Evolutionary conservation across 1,139 yeast genomes (phyloP).

Genomic region (Pichia cactophila): DNA sequence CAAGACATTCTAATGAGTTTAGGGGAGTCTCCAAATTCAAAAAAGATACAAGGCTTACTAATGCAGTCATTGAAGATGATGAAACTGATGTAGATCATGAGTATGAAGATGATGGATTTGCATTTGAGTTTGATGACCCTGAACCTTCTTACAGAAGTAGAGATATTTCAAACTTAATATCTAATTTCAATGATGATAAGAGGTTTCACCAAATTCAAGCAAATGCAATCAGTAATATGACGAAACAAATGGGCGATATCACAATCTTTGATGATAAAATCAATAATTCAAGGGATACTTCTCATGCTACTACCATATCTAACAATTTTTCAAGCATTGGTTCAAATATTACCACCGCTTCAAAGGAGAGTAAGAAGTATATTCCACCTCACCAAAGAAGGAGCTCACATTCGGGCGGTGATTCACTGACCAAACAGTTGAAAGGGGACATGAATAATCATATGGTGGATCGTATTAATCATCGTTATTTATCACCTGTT

Average conservation of each 20-base stretch:
- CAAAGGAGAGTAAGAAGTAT: conserved; percentile 27
- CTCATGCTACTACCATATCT: conserved; percentile 19
- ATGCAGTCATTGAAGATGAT: conserved; percentile 7
- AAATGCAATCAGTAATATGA: conserved; percentile 16
- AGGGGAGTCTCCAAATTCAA: background rate
- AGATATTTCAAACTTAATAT: conserved; percentile 1
- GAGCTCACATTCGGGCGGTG: conserved; percentile 26
- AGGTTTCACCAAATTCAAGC: conserved; percentile 25
- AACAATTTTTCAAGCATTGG: conserved; percentile 22
- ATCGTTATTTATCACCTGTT: conserved; percentile 22
- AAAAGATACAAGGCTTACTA: background rate
- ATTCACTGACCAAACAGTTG: conserved; percentile 3
- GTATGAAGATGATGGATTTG: conserved; percentile 12
- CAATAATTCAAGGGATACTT: conserved; percentile 21
- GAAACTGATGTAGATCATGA: conserved; percentile 20
- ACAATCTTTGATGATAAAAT: conserved; percentile 13
- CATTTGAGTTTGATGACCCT: conserved; percentile 15
- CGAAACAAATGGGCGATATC: conserved; percentile 21
- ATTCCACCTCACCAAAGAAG: conserved; percentile 45
- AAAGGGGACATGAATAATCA: conserved; percentile 10
- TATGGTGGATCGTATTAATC: conserved; percentile 16
- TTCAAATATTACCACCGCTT: conserved; percentile 17
- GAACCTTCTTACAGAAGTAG: conserved; percentile 1
- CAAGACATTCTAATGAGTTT: too few relatives aligned
- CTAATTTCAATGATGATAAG: conserved; percentile 29